phyloP scores from a whole-genome alignment of 164 flowering plant genomes.

The Berberis vulgaris region DNA sequence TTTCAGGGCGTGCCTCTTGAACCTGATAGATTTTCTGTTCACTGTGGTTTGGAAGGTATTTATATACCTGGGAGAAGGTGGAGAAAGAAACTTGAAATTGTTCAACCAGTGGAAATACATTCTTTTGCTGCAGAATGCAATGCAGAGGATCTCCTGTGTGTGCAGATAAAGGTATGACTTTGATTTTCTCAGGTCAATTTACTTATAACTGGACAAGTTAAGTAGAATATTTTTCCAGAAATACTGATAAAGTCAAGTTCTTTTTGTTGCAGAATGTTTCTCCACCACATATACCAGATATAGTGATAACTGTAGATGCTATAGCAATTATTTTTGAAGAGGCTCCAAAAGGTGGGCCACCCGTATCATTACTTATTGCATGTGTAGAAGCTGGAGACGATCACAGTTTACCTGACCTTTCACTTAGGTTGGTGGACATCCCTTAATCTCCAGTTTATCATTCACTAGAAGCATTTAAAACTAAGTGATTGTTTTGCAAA shows the following conservation, averaged over 20 bases:
- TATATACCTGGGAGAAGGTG: no score
- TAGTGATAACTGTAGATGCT: conserved; percentile 74
- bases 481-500: no score
- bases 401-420: conserved; percentile 71
- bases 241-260: not conserved
- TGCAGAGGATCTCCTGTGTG: conserved; percentile 87
- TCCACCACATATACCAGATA: conserved; percentile 72
- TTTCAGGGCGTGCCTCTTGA: conserved; percentile 80
- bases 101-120: no score
- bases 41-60: no score
- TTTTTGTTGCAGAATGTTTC: conserved; percentile 66
- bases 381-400: conserved; percentile 83
- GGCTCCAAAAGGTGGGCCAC: conserved; percentile 67
- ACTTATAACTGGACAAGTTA: no score
- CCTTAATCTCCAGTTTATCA: not conserved
- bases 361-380: conserved; percentile 67
- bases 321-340: conserved; percentile 82
- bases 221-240: no score
- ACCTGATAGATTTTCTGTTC: conserved; percentile 13
- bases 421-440: conserved; percentile 58
- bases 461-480: no score
- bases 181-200: not conserved
- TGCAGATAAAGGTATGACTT: conserved; percentile 73
- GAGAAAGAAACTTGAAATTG: no score
- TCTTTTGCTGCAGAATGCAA: conserved; percentile 88